Conservation (phyloP, 768 basidiomycete species). For the Kwoniella europaea region DNA sequence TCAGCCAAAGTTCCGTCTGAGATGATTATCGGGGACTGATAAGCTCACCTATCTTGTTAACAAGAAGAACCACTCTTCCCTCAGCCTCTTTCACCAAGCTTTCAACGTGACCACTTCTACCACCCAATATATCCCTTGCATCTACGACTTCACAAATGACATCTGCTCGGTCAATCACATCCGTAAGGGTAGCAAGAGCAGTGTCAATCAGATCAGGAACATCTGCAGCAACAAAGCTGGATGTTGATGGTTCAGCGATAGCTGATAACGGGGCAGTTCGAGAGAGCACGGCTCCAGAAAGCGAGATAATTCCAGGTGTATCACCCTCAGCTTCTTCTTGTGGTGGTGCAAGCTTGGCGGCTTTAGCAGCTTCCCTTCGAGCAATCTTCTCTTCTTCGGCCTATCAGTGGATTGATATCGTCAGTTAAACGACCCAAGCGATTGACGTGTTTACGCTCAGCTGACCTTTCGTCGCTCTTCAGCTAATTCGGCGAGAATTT, state of each 20-base stretch:
- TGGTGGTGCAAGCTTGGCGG: constrained; percentile 50
- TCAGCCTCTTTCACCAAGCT: constrained; percentile 61
- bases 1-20: background rate
- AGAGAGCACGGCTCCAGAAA: constrained; percentile 37
- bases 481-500: constrained; percentile 86
- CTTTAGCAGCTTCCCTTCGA: constrained; percentile 70
- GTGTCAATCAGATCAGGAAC: constrained; percentile 67
- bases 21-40: background rate
- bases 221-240: constrained; percentile 60
- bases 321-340: constrained; percentile 59
- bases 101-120: constrained; percentile 71
- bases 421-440: background rate
- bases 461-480: constrained; percentile 76
- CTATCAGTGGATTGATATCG: constrained; percentile 58
- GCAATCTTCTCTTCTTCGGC: constrained; percentile 71
- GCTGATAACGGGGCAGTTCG: constrained; percentile 31
- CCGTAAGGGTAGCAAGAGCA: constrained; percentile 67
- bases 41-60: constrained; percentile 84
- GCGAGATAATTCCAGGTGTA: constrained; percentile 52
- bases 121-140: constrained; percentile 77
- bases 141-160: constrained; percentile 81
- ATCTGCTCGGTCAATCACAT: constrained; percentile 77
- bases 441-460: constrained; percentile 11
- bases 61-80: constrained; percentile 67
- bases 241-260: constrained; percentile 15